Conservation (phyloP, 352 stramenopile genomes). For the Globisporangium orthogonon region DNA sequence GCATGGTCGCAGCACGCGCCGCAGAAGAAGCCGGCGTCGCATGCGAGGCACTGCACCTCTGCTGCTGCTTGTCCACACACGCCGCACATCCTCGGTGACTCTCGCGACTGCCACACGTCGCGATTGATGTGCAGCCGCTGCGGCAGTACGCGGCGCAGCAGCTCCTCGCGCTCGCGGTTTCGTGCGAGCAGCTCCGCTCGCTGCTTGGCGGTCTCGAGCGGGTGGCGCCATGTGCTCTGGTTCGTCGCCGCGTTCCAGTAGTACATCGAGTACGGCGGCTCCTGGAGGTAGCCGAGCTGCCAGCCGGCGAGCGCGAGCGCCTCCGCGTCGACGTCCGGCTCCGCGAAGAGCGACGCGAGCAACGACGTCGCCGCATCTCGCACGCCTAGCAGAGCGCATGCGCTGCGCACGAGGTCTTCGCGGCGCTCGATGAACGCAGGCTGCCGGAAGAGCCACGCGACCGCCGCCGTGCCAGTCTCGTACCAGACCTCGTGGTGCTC, state of each 20-base stretch:
- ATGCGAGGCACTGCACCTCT: constrained; percentile 33
- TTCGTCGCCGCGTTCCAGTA: constrained; percentile 58
- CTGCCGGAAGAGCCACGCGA: constrained; percentile 39
- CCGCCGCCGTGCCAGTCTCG: constrained; percentile 24
- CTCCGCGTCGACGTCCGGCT: constrained; percentile 21
- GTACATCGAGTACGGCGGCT: constrained; percentile 55
- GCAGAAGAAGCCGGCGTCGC: constrained; percentile 22
- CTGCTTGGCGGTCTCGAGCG: constrained; percentile 34
- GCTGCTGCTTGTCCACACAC: constrained; percentile 11
- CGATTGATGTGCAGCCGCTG: constrained; percentile 41
- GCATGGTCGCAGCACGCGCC: constrained; percentile 36
- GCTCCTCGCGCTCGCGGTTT: constrained; percentile 19
- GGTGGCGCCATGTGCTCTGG: constrained; percentile 50
- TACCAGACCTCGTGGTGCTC: constrained; percentile 54
- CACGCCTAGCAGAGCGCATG: constrained; percentile 26
- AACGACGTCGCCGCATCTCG: constrained; percentile 23
- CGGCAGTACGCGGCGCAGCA: constrained; percentile 32
- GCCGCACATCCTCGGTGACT: background rate
- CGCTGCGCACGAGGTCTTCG: constrained; percentile 43
- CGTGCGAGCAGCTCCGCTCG: constrained; percentile 28
- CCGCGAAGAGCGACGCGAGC: constrained; percentile 31
- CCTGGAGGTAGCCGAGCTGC: constrained; percentile 44
- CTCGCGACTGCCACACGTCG: constrained; percentile 9
- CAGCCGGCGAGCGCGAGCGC: constrained; percentile 33
- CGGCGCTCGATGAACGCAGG: constrained; percentile 40